These are phyloP conservation scores for Russula foetens DNA, from an alignment of 768 basidiomycete genomes.

Conservation along the genomic window DNA sequence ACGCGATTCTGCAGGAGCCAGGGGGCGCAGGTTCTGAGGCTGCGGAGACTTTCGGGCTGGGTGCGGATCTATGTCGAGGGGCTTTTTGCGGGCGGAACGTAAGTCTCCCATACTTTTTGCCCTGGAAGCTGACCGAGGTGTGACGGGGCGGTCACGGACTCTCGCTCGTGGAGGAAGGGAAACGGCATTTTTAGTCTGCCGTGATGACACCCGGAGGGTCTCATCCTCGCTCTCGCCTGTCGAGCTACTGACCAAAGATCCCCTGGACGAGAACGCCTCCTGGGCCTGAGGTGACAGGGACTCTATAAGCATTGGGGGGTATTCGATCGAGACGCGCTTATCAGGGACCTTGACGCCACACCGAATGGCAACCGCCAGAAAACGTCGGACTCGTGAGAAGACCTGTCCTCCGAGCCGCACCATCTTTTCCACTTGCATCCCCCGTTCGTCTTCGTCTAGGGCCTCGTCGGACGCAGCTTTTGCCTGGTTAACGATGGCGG, in stretches of 20 bases:
- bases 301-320: slow-evolving; percentile 14
- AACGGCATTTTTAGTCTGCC: slow-evolving; percentile 19
- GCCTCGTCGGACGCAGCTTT: slow-evolving; percentile 51
- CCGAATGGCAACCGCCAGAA: slow-evolving; percentile 68
- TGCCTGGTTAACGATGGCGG: slow-evolving; percentile 74
- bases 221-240: slow-evolving; percentile 15
- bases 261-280: neutral
- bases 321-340: slow-evolving; percentile 12
- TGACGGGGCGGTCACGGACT: slow-evolving; percentile 8
- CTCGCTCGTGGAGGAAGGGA: slow-evolving; percentile 5
- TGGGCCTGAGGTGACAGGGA: slow-evolving; percentile 16
- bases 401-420: slow-evolving; percentile 73
- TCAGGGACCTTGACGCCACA: slow-evolving; percentile 64
- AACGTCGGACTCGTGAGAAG: slow-evolving; percentile 70
- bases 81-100: slow-evolving; percentile 27
- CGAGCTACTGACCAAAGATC: slow-evolving; percentile 3
- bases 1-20: slow-evolving; percentile 14
- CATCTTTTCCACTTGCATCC: slow-evolving; percentile 65
- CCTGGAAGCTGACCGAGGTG: slow-evolving; percentile 31
- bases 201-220: slow-evolving; percentile 4
- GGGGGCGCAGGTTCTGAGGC: neutral
- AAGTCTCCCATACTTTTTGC: slow-evolving; percentile 50
- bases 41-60: slow-evolving; percentile 24
- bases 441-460: slow-evolving; percentile 40
- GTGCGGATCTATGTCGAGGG: slow-evolving; percentile 32